Conservation (phyloP, 352 stramenopile genomes). For the Globisporangium spinosum region DNA sequence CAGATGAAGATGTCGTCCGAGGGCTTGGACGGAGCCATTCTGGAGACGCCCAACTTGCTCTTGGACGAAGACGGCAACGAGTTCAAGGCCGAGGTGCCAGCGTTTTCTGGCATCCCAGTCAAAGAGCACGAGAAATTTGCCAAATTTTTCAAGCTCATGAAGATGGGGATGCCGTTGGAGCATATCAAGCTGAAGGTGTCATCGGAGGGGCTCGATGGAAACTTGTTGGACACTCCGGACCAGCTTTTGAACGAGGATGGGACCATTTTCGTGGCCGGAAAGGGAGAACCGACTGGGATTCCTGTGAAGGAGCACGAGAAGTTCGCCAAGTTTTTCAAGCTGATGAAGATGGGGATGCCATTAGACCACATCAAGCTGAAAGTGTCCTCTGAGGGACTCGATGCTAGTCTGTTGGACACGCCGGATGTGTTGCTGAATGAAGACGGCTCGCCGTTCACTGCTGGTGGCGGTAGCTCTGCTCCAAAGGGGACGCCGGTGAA, state of each 20-base stretch:
- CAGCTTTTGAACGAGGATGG: constrained; percentile 54
- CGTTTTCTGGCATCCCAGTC: constrained; percentile 30
- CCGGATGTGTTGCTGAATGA: constrained; percentile 58
- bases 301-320: constrained; percentile 86
- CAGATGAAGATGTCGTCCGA: constrained; percentile 93
- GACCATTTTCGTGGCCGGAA: constrained; percentile 18
- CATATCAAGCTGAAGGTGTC: constrained; percentile 73
- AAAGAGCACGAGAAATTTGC: constrained; percentile 84
- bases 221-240: constrained; percentile 72
- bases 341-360: constrained; percentile 84
- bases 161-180: constrained; percentile 79
- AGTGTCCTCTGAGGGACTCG: constrained; percentile 78
- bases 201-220: constrained; percentile 84
- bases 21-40: constrained; percentile 82
- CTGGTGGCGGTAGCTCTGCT: neutral
- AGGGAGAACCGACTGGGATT: constrained; percentile 36
- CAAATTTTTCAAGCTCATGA: constrained; percentile 72
- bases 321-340: constrained; percentile 75
- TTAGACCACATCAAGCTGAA: constrained; percentile 79
- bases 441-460: constrained; percentile 29
- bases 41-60: constrained; percentile 63
- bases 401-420: constrained; percentile 82
- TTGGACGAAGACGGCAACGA: constrained; percentile 48
- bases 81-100: constrained; percentile 24
- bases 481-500: constrained; percentile 49